A percentile compares a stretch with the other conserved stretches of the same genome.
phyloP scores from a whole-genome alignment of 805 yeast species.

The Candida sakaeoensis region DNA sequence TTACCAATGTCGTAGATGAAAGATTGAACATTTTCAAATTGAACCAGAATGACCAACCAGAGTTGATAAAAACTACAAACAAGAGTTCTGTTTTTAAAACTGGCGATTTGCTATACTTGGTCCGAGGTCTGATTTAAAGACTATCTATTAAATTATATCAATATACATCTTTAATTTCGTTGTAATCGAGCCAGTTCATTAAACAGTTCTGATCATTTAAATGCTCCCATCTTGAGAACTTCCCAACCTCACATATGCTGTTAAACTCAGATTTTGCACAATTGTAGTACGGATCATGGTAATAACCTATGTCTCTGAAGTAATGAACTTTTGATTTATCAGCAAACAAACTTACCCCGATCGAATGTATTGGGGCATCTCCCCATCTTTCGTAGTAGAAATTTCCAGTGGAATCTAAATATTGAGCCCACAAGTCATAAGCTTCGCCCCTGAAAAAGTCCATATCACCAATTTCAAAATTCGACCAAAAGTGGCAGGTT shows the following conservation, averaged over 20 bases:
- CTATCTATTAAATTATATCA: not conserved
- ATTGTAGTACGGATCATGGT: conserved; percentile 69
- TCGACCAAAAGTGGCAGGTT: conserved; percentile 89
- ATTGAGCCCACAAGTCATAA: conserved; percentile 59
- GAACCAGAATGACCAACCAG: conserved; percentile 24
- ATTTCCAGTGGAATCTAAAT: conserved; percentile 68
- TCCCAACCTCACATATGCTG: conserved; percentile 50
- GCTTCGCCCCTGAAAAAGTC: conserved; percentile 72
- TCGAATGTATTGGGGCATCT: conserved; percentile 84
- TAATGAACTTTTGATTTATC: conserved; percentile 71
- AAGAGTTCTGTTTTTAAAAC: conserved; percentile 42
- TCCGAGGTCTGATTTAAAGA: conserved; percentile 39
- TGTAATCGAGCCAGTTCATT: conserved; percentile 60
- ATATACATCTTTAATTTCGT: conserved; percentile 10
- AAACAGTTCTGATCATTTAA: conserved; percentile 71
- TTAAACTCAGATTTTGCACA: conserved; percentile 57
- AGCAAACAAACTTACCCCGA: conserved; percentile 70
- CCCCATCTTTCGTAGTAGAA: conserved; percentile 93
- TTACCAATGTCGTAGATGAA: conserved; percentile 36
- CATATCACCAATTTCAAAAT: conserved; percentile 82
- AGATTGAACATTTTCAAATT: conserved; percentile 46
- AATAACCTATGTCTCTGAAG: conserved; percentile 83
- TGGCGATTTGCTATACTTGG: conserved; percentile 51
- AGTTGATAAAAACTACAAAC: conserved; percentile 25
- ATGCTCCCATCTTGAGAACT: conserved; percentile 49